phyloP scores from a whole-genome alignment of 768 basidiomycete genomes.

The Trametes coccinea region DNA sequence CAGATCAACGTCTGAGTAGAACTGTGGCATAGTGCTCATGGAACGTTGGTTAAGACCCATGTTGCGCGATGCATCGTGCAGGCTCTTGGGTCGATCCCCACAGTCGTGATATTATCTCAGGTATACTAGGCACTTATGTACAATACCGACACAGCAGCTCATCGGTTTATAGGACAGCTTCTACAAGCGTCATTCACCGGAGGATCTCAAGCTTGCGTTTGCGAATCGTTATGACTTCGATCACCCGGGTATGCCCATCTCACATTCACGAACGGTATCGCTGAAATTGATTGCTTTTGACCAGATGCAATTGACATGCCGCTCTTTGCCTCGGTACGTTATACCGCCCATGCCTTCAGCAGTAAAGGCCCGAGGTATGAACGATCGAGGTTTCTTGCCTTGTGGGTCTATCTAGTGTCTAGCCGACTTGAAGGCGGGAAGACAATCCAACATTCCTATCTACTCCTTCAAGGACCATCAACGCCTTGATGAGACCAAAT shows the following conservation, averaged over 20 bases:
- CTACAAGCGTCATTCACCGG: conserved; percentile 77
- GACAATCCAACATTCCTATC: conserved; percentile 85
- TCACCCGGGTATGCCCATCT: conserved; percentile 56
- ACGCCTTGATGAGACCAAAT: conserved; percentile 73
- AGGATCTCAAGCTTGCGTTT: conserved; percentile 83
- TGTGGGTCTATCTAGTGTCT: conserved; percentile 60
- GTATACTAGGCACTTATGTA: conserved; percentile 36
- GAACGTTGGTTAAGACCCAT: conserved; percentile 57
- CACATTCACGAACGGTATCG: too few relatives aligned
- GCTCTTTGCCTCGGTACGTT: conserved; percentile 73
- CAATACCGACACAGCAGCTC: not conserved
- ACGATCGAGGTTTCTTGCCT: not conserved
- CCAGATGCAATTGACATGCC: conserved; percentile 84
- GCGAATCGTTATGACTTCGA: conserved; percentile 84
- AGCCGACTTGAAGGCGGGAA: conserved; percentile 80
- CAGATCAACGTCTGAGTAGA: conserved; percentile 12
- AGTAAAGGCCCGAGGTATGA: not conserved
- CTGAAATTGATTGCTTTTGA: not conserved
- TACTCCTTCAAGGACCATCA: conserved; percentile 95
- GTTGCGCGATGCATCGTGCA: conserved; percentile 82
- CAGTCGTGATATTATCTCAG: conserved; percentile 90
- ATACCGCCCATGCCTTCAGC: not conserved
- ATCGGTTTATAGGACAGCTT: conserved; percentile 75
- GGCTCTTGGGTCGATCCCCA: conserved; percentile 79
- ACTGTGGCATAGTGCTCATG: conserved; percentile 1